Base-by-base conservation (phyloP, 2,329 filamentous ascomycete species). In the Colletotrichum chrysophilum region DNA sequence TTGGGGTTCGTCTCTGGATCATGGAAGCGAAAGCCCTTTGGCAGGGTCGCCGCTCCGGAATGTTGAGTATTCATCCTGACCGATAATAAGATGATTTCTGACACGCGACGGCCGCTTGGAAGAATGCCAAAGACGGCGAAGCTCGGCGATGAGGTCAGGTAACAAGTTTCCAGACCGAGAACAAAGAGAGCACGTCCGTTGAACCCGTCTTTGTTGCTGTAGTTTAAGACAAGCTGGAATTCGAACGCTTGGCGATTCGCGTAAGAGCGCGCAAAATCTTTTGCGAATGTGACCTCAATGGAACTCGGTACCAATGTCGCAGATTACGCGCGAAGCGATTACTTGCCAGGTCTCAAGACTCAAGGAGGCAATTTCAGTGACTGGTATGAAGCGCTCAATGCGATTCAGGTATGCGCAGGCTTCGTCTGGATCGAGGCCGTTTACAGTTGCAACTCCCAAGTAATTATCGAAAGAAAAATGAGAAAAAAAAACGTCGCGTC, bases 51-150 rank as follows among this genome's bases (percentile, higher is more conserved):
- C 80, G 85, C 83, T 74, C 85, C 83, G 78, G 86, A 85, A 82
- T 88, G 86, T 71, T 87, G 85, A 80, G 86, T 83, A 80, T 85
- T 83, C 89, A 90, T 89, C 72, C 69, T 81, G 78, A 58, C 43
- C 56, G 65, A 55, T 76, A 65, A 65, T 68, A 71, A 74, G 58
- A 66, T 24, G 36, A 21, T 34, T 21, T 8, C 21, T 75, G 79
- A 78, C 77, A 80, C 78, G 80, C 77, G 77, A 66, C 34, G 48
- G 32, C 30, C 69, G 24, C 52, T 58, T 24, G 36, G n/a, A 13
- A 68, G 32, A 69, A 77, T 70, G 74, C 70, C 21, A 61, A 26
- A n/a, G 30, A 28, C 24, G 28, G 58, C 32, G 64, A 30, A 58
- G 26, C 16, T 61, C 43, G 64, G 56, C 43, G 65, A 34, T 60